phyloP scores from a whole-genome alignment of 2,329 filamentous ascomycete genomes.

The Arachnomyces sp. region DNA sequence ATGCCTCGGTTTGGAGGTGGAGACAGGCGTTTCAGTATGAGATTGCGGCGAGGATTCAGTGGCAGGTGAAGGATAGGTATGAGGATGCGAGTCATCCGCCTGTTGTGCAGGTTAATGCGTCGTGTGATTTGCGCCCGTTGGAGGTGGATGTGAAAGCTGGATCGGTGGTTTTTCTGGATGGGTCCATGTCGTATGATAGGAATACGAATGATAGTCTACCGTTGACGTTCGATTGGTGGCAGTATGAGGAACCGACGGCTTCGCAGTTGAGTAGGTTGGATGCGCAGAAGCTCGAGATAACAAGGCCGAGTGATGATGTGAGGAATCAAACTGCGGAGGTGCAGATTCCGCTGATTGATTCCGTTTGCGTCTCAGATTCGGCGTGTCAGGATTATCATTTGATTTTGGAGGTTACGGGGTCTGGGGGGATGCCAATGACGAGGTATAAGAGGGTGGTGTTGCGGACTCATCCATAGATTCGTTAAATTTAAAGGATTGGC shows the following conservation, averaged over 20 bases:
- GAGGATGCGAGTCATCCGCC: slow-evolving; percentile 40
- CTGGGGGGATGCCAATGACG: slow-evolving; percentile 37
- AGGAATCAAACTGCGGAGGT: slow-evolving; percentile 27
- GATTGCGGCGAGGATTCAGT: slow-evolving; percentile 42
- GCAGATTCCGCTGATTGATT: slow-evolving; percentile 30
- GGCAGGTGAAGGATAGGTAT: slow-evolving; percentile 31
- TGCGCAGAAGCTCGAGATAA: slow-evolving; percentile 33
- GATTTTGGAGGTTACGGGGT: slow-evolving; percentile 42
- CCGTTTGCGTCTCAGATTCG: slow-evolving; percentile 31
- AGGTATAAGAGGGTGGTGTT: slow-evolving; percentile 40
- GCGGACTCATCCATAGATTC: slow-evolving; percentile 13
- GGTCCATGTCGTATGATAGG: slow-evolving; percentile 40
- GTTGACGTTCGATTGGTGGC: slow-evolving; percentile 43
- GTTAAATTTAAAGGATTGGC: no score
- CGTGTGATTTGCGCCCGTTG: slow-evolving; percentile 5
- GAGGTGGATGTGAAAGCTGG: no score
- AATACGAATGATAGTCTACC: slow-evolving; percentile 27
- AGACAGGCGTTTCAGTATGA: slow-evolving; percentile 44
- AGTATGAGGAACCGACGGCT: slow-evolving; percentile 38
- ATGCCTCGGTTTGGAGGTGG: slow-evolving; percentile 49
- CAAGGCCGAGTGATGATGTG: slow-evolving; percentile 17
- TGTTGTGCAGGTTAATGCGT: slow-evolving; percentile 36
- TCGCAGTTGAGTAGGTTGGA: slow-evolving; percentile 35
- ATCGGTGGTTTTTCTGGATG: slow-evolving; percentile 29
- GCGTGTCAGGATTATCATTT: slow-evolving; percentile 41